phyloP scores from a whole-genome alignment of 2,329 filamentous ascomycete genomes.

The Hypocreales sp. region DNA sequence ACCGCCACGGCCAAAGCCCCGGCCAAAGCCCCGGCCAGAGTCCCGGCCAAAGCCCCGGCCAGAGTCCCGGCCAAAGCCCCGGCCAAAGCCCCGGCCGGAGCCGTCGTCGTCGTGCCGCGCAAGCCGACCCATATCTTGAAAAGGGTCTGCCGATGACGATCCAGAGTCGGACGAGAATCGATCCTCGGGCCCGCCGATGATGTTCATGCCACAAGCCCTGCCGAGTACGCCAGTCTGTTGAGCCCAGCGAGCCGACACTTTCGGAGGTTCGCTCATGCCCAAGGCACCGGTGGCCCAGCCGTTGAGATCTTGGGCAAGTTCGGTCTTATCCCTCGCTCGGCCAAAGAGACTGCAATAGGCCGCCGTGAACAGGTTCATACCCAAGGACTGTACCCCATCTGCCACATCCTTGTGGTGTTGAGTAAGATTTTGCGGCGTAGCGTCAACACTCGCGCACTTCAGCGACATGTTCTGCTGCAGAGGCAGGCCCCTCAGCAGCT shows the following conservation, averaged over 20 bases:
- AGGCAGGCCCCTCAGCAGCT: conserved; percentile 41
- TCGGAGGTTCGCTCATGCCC: no score
- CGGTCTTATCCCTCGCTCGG: conserved; percentile 22
- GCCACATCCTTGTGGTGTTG: conserved; percentile 26
- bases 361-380: conserved; percentile 9
- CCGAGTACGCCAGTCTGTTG: not conserved
- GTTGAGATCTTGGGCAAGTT: no score
- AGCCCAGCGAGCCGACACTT: no score
- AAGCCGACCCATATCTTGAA: not conserved
- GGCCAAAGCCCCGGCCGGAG: not conserved
- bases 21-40: not conserved
- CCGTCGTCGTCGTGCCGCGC: conserved; percentile 1
- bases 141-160: not conserved
- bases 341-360: conserved; percentile 41
- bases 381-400: conserved; percentile 3
- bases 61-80: not conserved
- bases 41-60: not conserved
- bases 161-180: no score
- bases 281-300: no score
- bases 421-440: conserved; percentile 32
- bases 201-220: not conserved
- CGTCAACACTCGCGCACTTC: conserved; percentile 33
- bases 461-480: conserved; percentile 39
- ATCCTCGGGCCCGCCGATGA: no score
- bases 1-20: not conserved